Evolutionary conservation across 352 stramenopile species (phyloP).

Genomic region (Pythium periplocum): DNA sequence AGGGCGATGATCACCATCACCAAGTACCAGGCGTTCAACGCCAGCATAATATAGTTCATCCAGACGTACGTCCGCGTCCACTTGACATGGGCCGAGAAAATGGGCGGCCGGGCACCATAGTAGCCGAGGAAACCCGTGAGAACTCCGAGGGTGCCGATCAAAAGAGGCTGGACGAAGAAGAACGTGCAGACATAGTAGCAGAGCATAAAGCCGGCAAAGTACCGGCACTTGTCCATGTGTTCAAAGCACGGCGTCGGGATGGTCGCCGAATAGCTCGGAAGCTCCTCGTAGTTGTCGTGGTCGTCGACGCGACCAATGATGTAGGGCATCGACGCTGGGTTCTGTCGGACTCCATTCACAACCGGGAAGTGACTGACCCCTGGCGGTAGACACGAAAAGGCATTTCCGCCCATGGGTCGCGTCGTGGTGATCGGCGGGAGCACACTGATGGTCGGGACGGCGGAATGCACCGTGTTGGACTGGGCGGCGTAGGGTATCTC

Average conservation of each 20-base stretch:
- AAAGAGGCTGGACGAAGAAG: conserved; percentile 70
- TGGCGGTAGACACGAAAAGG: neutral
- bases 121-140: conserved; percentile 63
- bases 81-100: conserved; percentile 55
- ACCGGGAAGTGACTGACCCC: conserved; percentile 15
- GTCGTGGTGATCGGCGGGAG: conserved; percentile 18
- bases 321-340: neutral
- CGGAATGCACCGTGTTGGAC: conserved; percentile 11
- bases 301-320: neutral
- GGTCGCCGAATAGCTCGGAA: too few relatives aligned
- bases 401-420: conserved; percentile 3
- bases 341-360: conserved; percentile 18
- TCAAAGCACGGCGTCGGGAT: conserved; percentile 29
- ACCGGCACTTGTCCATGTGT: conserved; percentile 56
- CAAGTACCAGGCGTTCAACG: conserved; percentile 62
- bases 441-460: conserved; percentile 13
- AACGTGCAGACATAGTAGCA: conserved; percentile 65
- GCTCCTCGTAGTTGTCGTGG: neutral
- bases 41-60: conserved; percentile 67
- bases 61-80: conserved; percentile 66
- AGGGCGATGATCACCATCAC: conserved; percentile 41
- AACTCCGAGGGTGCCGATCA: conserved; percentile 50
- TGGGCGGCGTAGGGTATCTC: conserved; percentile 5
- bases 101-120: conserved; percentile 48
- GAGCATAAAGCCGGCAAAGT: conserved; percentile 55